Percentiles rank a stretch among this genome's conserved stretches.
Evolutionary conservation across 164 flowering plant species (phyloP).

Genomic region (Macadamia integrifolia): DNA sequence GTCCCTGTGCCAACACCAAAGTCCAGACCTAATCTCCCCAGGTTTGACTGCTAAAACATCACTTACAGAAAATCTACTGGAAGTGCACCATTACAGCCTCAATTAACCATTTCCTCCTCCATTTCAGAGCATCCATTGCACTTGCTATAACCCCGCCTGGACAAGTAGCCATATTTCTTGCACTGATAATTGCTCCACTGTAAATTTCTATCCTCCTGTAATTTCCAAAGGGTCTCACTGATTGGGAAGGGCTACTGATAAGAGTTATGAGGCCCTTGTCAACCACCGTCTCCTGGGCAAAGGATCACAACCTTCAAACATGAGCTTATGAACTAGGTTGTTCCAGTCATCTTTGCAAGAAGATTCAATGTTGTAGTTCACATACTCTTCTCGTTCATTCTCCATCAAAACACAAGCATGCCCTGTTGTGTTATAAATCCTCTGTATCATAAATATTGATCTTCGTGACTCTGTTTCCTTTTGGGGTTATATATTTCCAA

Average conservation of each 20-base stretch:
- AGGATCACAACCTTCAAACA: constrained; percentile 86
- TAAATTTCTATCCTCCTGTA: constrained; percentile 73
- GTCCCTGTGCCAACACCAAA: constrained; percentile 74
- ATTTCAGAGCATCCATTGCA: constrained; percentile 86
- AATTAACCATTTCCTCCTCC: constrained; percentile 73
- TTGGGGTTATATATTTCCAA: constrained; percentile 71
- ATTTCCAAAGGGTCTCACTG: constrained; percentile 68
- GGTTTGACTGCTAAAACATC: constrained; percentile 70
- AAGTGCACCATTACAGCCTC: constrained; percentile 53
- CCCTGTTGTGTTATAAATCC: too few species aligned
- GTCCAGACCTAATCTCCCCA: constrained; percentile 81
- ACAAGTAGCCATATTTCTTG: constrained; percentile 59
- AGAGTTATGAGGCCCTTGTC: constrained; percentile 64
- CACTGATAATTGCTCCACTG: constrained; percentile 74
- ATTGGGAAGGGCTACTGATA: constrained; percentile 67
- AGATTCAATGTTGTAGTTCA: constrained; percentile 84
- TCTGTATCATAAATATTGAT: too few species aligned
- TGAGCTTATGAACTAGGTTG: constrained; percentile 70
- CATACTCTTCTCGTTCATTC: constrained; percentile 25
- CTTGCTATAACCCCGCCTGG: constrained; percentile 55
- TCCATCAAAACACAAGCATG: too few species aligned
- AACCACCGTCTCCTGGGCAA: constrained; percentile 83
- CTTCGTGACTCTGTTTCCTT: too few species aligned
- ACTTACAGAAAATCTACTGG: constrained; percentile 44
- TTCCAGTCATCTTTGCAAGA: constrained; percentile 90